Evolutionary conservation across 129 eudicot species (phyloP).

Genomic region (Lactuca saligna): DNA sequence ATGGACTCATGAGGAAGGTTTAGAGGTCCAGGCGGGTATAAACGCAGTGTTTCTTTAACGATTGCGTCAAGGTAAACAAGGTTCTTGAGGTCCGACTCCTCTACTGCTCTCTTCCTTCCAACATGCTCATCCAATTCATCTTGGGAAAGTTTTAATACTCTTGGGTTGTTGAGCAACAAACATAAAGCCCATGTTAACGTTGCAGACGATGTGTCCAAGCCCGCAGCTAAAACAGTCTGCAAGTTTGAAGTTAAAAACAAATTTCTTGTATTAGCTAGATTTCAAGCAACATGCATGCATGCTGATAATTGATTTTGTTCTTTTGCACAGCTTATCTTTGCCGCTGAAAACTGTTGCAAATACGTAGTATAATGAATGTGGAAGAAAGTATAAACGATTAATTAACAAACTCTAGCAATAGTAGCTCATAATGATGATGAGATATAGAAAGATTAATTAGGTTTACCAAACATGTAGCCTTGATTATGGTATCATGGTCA

Average conservation of each 20-base stretch:
- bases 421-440: no score
- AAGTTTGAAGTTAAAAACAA: not conserved
- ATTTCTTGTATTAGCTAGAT: not conserved
- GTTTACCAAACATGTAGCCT: slow-evolving; percentile 34
- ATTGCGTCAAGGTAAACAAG: slow-evolving; percentile 30
- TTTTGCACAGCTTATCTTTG: no score
- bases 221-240: slow-evolving; percentile 21
- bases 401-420: not conserved
- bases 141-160: not conserved
- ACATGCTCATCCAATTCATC: slow-evolving; percentile 30
- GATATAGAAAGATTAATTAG: no score
- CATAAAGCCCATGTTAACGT: slow-evolving; percentile 34
- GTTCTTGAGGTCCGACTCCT: slow-evolving; percentile 41
- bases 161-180: not conserved
- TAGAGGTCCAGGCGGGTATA: slow-evolving; percentile 38
- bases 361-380: no score
- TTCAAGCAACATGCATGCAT: no score
- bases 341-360: no score
- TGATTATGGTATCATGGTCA: slow-evolving; percentile 21
- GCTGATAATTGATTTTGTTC: not conserved
- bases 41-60: slow-evolving; percentile 35
- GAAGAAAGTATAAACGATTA: no score
- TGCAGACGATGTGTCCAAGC: slow-evolving; percentile 4
- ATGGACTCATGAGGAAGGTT: slow-evolving; percentile 17
- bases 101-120: slow-evolving; percentile 30